phyloP scores from a whole-genome alignment of 495 filamentous ascomycete genomes.

The Talaromyces trachyspermus region DNA sequence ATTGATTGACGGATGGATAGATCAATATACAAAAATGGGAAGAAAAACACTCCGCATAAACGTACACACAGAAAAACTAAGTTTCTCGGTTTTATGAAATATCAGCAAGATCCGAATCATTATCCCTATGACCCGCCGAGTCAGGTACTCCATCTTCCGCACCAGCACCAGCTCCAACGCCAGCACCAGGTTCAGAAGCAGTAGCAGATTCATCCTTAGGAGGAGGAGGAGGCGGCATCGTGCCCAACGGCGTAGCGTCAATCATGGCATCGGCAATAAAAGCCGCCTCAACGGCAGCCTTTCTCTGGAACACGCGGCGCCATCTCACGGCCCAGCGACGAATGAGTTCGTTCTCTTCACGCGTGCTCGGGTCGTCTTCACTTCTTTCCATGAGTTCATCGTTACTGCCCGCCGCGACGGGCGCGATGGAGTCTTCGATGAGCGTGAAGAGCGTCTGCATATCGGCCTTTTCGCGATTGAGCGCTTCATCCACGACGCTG shows the following conservation, averaged over 20 bases:
- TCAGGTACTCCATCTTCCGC: too few species aligned
- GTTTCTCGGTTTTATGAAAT: too few species aligned
- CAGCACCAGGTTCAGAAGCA: too few species aligned
- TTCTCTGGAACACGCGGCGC: slow-evolving; percentile 75
- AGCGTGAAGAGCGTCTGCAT: slow-evolving; percentile 73
- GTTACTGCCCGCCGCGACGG: slow-evolving; percentile 64
- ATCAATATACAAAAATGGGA: too few species aligned
- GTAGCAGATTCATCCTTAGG: not conserved
- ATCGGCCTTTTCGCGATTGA: slow-evolving; percentile 54
- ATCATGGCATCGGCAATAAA: slow-evolving; percentile 38
- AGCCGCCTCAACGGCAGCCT: slow-evolving; percentile 76
- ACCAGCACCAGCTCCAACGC: too few species aligned
- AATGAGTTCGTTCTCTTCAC: slow-evolving; percentile 54
- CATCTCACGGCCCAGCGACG: slow-evolving; percentile 78
- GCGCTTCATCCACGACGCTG: slow-evolving; percentile 54
- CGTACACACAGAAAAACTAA: too few species aligned
- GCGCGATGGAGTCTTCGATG: slow-evolving; percentile 72
- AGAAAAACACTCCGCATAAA: too few species aligned
- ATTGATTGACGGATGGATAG: too few species aligned
- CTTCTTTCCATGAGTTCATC: slow-evolving; percentile 58
- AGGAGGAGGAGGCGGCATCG: slow-evolving; percentile 20
- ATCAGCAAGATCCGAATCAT: too few species aligned
- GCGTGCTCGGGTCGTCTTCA: slow-evolving; percentile 31
- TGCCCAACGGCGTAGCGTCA: slow-evolving; percentile 31
- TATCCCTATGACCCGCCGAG: too few species aligned